These are phyloP conservation scores for Cryptococcus sp. DNA, from an alignment of 1,284 basidiomycete species.

Conservation along the genomic window DNA sequence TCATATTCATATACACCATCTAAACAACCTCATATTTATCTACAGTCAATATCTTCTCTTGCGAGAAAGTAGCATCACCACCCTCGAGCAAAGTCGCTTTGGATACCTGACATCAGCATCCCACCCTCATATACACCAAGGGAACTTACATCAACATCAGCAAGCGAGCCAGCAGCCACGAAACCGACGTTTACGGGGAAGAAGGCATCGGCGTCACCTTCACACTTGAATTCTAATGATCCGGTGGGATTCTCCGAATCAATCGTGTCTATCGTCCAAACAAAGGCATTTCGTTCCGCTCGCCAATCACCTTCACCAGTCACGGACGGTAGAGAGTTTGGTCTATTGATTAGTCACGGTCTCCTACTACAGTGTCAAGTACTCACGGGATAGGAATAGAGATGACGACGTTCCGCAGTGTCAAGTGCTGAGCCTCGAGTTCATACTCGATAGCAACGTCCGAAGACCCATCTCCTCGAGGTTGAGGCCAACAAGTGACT, in stretches of 20 bases:
- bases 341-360: conserved; percentile 46
- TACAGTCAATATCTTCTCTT: conserved; percentile 66
- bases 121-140: conserved; percentile 1
- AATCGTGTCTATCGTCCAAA: conserved; percentile 66
- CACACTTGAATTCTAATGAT: conserved; percentile 81
- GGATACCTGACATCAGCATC: conserved; percentile 46
- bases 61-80: conserved; percentile 66
- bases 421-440: conserved; percentile 76
- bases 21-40: conserved; percentile 61
- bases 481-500: conserved; percentile 97
- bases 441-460: conserved; percentile 98
- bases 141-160: conserved; percentile 59
- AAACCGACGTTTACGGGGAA: conserved; percentile 90
- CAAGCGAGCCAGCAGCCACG: conserved; percentile 69
- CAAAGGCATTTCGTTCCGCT: conserved; percentile 74
- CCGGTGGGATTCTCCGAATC: conserved; percentile 60
- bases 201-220: conserved; percentile 76
- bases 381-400: conserved; percentile 87
- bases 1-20: no score
- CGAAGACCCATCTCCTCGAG: conserved; percentile 79
- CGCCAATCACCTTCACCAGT: conserved; percentile 70
- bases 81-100: conserved; percentile 58
- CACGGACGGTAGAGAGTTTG: conserved; percentile 80
- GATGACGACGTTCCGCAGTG: conserved; percentile 78
- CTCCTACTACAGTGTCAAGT: no score